Base-by-base conservation (phyloP, 371 early-diverging fungal genomes). In the Actinomortierella wolfii region DNA sequence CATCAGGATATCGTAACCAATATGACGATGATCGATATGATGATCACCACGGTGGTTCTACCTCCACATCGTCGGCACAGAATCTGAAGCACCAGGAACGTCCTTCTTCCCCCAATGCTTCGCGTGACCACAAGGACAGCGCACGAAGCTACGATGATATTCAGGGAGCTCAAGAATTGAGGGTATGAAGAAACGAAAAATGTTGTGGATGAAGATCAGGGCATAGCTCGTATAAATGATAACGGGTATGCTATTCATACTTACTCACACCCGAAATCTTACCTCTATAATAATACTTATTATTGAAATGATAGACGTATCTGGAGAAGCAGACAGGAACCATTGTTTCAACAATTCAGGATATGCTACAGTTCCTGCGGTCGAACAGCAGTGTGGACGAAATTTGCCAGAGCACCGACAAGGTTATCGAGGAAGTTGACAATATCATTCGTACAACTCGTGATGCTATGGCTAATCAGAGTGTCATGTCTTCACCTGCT, bases 321-420 rank as follows among this genome's bases (percentile, higher is more conserved):
- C 78, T 97, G 15, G 96, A 95, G 76, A 78, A 79, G 28, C 92
- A 94, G 61, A 95, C 96, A 0, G 95, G 92, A 69, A 76, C 80
- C 26, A 94, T 95, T 51, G 94, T 97, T 5, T 86, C 90, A 23
- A 87, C 91, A 0, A 95, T 97, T 51, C 96, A 97, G 65, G 79
- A 76, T 14, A 79, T 97, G 23, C 77, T 95, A 44, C 76, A 77
- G 20, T 83, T 90, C 5, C 85, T 95, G 64, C 85, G 94, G 21
- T 80, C 86, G 41, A 65, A 68, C 34, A 71, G 86, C 40, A 70
- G 78, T 54, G 79, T 80, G 20, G 62, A 81, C 2, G 89, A 87
- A 51, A 89, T 90, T 20, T 78, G 73, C 0, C 85, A 92, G 24
- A 89, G 86, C 0, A 84, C 91, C 34, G 69, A 64, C 17, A 82